Base-by-base conservation (phyloP, 2,329 filamentous ascomycete species). In the Pochonia chlamydosporia region DNA sequence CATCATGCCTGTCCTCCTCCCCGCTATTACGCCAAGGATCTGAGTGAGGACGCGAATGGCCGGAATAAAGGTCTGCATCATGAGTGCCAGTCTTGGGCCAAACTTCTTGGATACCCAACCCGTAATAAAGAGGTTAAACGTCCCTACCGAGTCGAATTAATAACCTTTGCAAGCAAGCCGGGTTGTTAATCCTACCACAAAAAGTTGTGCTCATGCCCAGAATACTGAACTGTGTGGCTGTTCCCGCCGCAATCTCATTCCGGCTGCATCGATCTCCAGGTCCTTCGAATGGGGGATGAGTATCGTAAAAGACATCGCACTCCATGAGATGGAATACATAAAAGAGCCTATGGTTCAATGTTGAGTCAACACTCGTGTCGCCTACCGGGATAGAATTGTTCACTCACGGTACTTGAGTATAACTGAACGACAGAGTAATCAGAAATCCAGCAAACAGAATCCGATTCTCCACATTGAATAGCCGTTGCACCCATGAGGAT, bases 321-420 rank as follows among this genome's bases (percentile, higher is more conserved):
- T 80, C 81, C 83, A 88, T 87, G 2, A 85, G 60, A 48, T 82
- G 81, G 55, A 88, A 87, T 21, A 84, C 81, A 61, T 84, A 85
- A 40, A 85, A 66, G 4, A 76, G 63, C 3, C 72, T 70, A 11
- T 7, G 18, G 33, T 5, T 20, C 33, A 20, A 20, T 5, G 40
- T 43, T 25, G 18, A 25, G 21, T 20, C 30, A 24, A 36, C 16
- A 33, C 18, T 14, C 30, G 14, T 10, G 9, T n/a, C 30, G 13
- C 9, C 30, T n/a, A 33, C n/a, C n/a, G n/a, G 30, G 6, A 39
- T 42, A 9, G 20, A 28, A 31, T 25, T 24, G 11, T 14, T 33
- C 30, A 64, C 71, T 51, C 59, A 74, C 71, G 73, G 68, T 10
- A 75, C 71, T 44, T 76, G 73, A 0, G 73, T 76, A 54, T 69